Base-by-base conservation (phyloP, 352 stramenopile species). In the Globisporangium cederbergense region DNA sequence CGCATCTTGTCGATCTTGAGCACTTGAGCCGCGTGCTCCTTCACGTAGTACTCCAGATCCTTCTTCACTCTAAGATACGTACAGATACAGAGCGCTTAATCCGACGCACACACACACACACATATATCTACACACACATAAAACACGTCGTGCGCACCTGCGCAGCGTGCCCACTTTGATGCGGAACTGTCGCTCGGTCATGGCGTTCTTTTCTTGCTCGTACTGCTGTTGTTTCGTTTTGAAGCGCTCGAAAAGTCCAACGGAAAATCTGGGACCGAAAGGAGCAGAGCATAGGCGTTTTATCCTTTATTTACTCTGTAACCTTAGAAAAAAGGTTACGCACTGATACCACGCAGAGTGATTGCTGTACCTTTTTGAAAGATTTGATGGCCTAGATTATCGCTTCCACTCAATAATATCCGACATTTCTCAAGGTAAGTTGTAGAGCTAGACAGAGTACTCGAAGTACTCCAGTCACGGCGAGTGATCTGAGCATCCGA, bases 161-260 rank as follows among this genome's bases (percentile, higher is more conserved):
- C 82, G 81, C 53, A 93, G 58, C 50, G 81, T 86, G 73, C 83
- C 83, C 64, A 93, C 82, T 76, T 93, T 93, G 72, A 93, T 88
- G 79, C 89, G 89, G 68, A 93, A 86, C 63, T 89, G 71, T 49
- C 78, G 74, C 60, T 91, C 83, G 7, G 77, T 58, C 85, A 91
- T 89, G 50, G 25, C 25, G 25, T 28, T 43, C 38, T 34, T 38
- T 4, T 40, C 43, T 22, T 64, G 45, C 25, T 57, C 11, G 59
- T 42, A 10, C 3, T 18, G 20, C 20, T 47, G 28, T 36, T 28
- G 20, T 5, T 58, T 55, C 18, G 28, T 57, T 45, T 30, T 13
- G 45, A 25, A 42, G 51, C 45, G 28, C 7, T 10, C 36, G 18
- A 47, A 47, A 47, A 22, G 42, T 47, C 42, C 42, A 47, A 47